Evolutionary conservation across 306 rosid genomes (phyloP), one percentile per base, ranked within the genome.

Genomic region (cucumber (Cucumis sativus)): DNA sequence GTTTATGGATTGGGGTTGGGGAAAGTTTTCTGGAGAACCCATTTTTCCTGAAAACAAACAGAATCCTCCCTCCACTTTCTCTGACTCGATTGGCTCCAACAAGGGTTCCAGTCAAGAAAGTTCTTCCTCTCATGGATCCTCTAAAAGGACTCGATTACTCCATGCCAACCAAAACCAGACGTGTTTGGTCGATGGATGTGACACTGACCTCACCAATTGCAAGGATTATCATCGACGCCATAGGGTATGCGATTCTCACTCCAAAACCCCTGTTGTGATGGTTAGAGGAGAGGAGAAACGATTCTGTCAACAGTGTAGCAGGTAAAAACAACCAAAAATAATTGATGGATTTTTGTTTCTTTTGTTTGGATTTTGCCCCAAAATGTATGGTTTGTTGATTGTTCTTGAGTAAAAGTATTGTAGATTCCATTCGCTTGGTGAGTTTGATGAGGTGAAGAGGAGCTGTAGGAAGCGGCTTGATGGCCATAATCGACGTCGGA

Each of bases 1-100:
- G 60, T 76, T 52, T 45, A 93, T 95, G 99, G 97, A 95, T 72
- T 95, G 97, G 97, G 91, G 87, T 58, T 89, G 90, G 89, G 86
- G 84, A 74, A 91, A 88, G 21, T 81, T 87, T 79, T 84, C 86
- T 51, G 89, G 94, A 91, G 90, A 94, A 64, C 6, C 78, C 67
- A 91, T 79, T 76, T 78, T 88, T 70, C 89, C 79, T 52, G 72
- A 72, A 16, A 76, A 55, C 56, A 79, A 79, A 23, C 75, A 70
- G 14, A 47, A 13, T 13, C 76, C 57, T 2, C 57, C 60, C 37
- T 17, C 76, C 1, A 47, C 5, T 51, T 14, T 72, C 18, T 72
- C 45, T 28, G 76, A 69, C 13, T 69, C 75, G 20, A 77, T 82
- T 47, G 85, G 80, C 12, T 81, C 77, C 63, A 43, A 71, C 18